Conservation (phyloP, 495 filamentous ascomycete genomes). For the Hypoxylon rickii region DNA sequence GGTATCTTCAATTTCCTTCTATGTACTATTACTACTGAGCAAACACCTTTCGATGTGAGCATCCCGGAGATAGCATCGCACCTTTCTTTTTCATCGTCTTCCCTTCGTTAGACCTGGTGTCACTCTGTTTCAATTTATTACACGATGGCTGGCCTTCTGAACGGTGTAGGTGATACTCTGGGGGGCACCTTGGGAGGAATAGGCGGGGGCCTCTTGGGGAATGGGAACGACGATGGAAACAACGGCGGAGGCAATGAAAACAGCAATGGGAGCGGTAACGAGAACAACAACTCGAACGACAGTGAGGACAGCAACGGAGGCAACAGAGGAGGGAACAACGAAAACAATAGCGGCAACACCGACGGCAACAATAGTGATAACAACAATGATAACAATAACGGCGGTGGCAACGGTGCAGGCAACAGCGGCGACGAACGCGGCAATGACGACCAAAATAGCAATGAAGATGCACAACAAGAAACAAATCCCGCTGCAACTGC, state of each 20-base stretch:
- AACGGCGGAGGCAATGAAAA: neutral
- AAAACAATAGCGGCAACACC: neutral
- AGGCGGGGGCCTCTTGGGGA: slow-evolving; percentile 20
- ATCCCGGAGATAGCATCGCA: slow-evolving; percentile 15
- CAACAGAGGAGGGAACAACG: neutral
- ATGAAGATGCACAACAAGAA: neutral
- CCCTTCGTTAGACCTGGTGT: slow-evolving; percentile 41
- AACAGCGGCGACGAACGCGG: neutral
- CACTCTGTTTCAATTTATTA: slow-evolving; percentile 27
- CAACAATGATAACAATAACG: neutral
- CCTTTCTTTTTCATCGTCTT: slow-evolving; percentile 21
- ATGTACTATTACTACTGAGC: neutral
- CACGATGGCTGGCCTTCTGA: slow-evolving; percentile 39
- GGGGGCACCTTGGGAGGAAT: slow-evolving; percentile 26
- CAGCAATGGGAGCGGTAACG: neutral
- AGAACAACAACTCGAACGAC: neutral
- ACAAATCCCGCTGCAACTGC: slow-evolving; percentile 1
- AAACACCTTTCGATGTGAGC: slow-evolving; percentile 22
- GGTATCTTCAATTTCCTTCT: slow-evolving; percentile 16
- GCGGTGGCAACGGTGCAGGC: neutral
- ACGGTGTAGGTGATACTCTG: slow-evolving; percentile 28
- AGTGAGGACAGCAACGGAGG: neutral
- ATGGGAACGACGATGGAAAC: slow-evolving; percentile 9
- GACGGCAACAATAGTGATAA: neutral
- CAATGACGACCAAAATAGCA: neutral